These are phyloP conservation scores for Elaeis oleifera DNA, from an alignment of 202 grass and related monocot species.

Conservation along the genomic window DNA sequence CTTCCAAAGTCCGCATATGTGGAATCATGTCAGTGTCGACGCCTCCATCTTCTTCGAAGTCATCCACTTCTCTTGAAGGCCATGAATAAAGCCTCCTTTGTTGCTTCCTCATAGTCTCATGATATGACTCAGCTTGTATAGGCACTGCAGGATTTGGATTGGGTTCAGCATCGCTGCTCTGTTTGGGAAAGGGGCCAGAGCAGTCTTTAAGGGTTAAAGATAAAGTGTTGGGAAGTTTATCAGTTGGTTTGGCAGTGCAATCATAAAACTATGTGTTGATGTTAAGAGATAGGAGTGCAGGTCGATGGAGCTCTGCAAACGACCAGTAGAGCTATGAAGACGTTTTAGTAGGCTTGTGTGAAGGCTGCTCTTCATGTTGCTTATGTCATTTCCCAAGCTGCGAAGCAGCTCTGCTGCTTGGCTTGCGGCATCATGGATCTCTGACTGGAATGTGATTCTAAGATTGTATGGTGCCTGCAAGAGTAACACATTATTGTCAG, in stretches of 20 bases:
- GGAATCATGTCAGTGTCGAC: background rate
- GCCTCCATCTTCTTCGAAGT: conserved; percentile 13
- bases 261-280: background rate
- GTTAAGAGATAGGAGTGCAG: conserved; percentile 28
- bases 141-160: too few species aligned
- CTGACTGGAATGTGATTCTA: conserved; percentile 26
- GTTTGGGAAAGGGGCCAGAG: background rate
- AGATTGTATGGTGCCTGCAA: conserved; percentile 31
- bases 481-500: conserved; percentile 2
- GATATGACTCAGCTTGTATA: background rate
- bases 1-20: conserved; percentile 26
- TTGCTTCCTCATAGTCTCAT: conserved; percentile 15
- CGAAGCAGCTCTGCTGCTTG: conserved; percentile 31
- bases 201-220: background rate
- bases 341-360: conserved; percentile 30
- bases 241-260: background rate
- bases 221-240: background rate
- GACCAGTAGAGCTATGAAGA: conserved; percentile 33
- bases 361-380: conserved; percentile 22
- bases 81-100: conserved; percentile 23
- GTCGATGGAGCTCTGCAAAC: conserved; percentile 33
- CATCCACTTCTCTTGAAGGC: conserved; percentile 33
- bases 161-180: background rate
- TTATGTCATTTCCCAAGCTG: conserved; percentile 29
- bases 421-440: conserved; percentile 31